Percentiles rank a stretch among this genome's conserved stretches.
These are phyloP conservation scores for Astrothelium macrocarpum DNA, from an alignment of 495 filamentous ascomycete genomes.

Conservation along the genomic window DNA sequence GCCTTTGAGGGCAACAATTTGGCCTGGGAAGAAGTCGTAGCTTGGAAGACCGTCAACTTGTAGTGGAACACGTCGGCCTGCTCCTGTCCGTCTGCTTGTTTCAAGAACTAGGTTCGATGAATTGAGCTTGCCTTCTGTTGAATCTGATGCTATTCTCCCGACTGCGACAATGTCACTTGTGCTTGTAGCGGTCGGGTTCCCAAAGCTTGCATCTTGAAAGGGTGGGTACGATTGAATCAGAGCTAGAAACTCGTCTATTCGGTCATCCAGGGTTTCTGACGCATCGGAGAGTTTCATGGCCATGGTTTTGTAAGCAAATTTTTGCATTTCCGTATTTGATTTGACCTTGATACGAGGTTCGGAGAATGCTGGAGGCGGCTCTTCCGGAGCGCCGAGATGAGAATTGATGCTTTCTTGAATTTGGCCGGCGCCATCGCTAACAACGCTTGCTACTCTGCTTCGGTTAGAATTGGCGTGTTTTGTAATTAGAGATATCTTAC, in stretches of 20 bases:
- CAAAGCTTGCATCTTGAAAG: conserved; percentile 73
- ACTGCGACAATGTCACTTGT: conserved; percentile 83
- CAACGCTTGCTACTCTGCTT: background rate
- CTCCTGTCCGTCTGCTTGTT: conserved; percentile 74
- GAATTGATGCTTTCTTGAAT: conserved; percentile 71
- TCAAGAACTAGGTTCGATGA: conserved; percentile 76
- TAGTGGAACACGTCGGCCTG: conserved; percentile 68
- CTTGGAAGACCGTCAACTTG: conserved; percentile 57
- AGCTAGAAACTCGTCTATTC: conserved; percentile 77
- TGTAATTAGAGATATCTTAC: conserved; percentile 31
- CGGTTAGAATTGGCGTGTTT: conserved; percentile 2
- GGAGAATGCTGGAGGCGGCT: conserved; percentile 48
- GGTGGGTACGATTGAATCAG: conserved; percentile 64
- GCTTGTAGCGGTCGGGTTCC: conserved; percentile 72
- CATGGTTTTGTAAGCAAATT: conserved; percentile 85
- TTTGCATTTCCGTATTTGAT: conserved; percentile 75
- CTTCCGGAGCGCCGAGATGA: conserved; percentile 48
- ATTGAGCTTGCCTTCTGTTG: conserved; percentile 73
- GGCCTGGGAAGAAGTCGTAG: conserved; percentile 87
- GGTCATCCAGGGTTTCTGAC: conserved; percentile 85
- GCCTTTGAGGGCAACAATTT: conserved; percentile 79
- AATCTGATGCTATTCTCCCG: conserved; percentile 82
- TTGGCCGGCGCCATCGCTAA: conserved; percentile 48
- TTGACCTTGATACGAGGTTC: conserved; percentile 74
- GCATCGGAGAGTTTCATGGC: conserved; percentile 88